Conservation (phyloP, 768 basidiomycete species). For the Lyophyllum atratum region DNA sequence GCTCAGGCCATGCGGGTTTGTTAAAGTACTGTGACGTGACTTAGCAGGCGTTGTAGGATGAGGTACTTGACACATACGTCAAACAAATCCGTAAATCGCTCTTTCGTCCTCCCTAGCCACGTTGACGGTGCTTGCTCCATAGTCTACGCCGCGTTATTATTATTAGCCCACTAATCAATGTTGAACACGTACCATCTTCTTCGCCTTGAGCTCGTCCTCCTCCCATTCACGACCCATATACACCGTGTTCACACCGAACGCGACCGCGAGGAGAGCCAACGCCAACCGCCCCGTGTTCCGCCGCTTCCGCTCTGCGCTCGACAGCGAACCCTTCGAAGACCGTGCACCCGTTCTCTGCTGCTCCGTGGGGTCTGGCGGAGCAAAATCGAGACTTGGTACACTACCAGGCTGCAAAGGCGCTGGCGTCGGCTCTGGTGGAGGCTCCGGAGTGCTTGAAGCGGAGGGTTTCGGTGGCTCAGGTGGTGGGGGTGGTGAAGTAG, state of each 20-base stretch:
- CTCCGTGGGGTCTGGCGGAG: slow-evolving; percentile 49
- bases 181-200: slow-evolving; percentile 54
- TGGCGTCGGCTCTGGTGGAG: slow-evolving; percentile 14
- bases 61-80: slow-evolving; percentile 50
- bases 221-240: slow-evolving; percentile 84
- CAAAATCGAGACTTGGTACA: slow-evolving; percentile 65
- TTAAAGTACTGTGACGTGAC: slow-evolving; percentile 53
- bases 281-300: slow-evolving; percentile 56
- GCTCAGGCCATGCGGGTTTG: slow-evolving; percentile 90
- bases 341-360: slow-evolving; percentile 69
- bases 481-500: slow-evolving; percentile 9
- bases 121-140: slow-evolving; percentile 60
- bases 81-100: slow-evolving; percentile 65
- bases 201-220: slow-evolving; percentile 63
- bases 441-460: slow-evolving; percentile 14
- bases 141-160: slow-evolving; percentile 38
- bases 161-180: background rate
- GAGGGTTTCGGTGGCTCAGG: slow-evolving; percentile 11
- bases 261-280: slow-evolving; percentile 55
- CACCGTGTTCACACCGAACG: slow-evolving; percentile 54
- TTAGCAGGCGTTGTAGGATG: background rate
- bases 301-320: slow-evolving; percentile 75
- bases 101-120: slow-evolving; percentile 63
- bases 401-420: slow-evolving; percentile 24
- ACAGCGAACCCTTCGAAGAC: slow-evolving; percentile 77